Evolutionary conservation across 73 alveolate species (phyloP).

Genomic region (Durusdinium trenchii): DNA sequence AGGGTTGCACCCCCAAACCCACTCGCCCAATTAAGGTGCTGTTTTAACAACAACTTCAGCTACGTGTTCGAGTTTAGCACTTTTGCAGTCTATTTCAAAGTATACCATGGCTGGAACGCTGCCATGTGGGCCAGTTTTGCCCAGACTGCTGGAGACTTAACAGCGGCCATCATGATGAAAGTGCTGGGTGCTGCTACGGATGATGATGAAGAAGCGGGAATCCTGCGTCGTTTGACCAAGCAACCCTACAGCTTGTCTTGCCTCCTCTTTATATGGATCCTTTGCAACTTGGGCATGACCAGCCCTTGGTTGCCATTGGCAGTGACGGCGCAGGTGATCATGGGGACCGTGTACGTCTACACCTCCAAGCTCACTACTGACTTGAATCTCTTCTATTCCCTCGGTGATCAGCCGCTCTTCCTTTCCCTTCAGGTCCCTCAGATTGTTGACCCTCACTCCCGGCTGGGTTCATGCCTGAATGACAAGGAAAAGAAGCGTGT

Average conservation of each 20-base stretch:
- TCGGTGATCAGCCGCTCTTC: constrained; percentile 24
- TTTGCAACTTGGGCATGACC: constrained; percentile 38
- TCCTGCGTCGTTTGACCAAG: neutral
- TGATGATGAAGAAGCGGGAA: neutral
- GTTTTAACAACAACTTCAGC: constrained; percentile 16
- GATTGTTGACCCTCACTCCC: no score
- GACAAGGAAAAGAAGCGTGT: no score
- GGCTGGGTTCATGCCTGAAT: no score
- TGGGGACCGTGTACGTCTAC: constrained; percentile 60
- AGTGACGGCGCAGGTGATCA: constrained; percentile 1
- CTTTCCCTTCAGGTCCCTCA: constrained; percentile 23
- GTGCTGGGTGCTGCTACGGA: neutral
- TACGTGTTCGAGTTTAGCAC: neutral
- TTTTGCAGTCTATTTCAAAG: constrained; percentile 32
- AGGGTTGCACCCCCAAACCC: no score
- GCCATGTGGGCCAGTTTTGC: constrained; percentile 54
- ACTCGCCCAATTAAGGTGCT: no score
- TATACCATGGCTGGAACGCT: constrained; percentile 5
- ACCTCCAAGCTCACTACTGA: neutral
- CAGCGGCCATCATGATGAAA: neutral
- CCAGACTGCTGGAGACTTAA: constrained; percentile 38
- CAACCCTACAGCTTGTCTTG: constrained; percentile 11
- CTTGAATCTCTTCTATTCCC: constrained; percentile 41
- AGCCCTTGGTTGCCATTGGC: constrained; percentile 47
- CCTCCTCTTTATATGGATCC: neutral